phyloP scores from a whole-genome alignment of 208 protist species.

The Leishmania major region DNA sequence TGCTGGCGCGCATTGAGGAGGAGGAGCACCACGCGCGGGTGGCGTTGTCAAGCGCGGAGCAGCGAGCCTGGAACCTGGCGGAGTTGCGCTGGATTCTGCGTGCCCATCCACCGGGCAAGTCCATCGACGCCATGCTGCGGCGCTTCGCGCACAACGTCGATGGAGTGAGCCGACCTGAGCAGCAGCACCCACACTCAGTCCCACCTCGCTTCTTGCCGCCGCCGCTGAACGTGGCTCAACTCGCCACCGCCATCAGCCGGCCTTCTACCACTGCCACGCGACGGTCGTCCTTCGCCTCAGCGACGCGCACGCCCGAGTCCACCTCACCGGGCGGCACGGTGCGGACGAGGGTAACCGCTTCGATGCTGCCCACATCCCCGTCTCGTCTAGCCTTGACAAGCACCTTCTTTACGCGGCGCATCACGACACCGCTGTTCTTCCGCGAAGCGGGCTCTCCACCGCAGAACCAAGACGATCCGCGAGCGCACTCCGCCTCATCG shows the following conservation, averaged over 20 bases:
- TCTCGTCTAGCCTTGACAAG: not conserved
- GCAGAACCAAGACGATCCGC: not conserved
- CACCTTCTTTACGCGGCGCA: not conserved
- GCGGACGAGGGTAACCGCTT: not conserved
- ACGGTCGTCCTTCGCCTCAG: not conserved
- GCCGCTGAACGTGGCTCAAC: constrained; percentile 5
- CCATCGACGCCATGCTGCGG: not conserved
- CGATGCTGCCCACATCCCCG: not conserved
- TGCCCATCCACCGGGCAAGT: constrained; percentile 5
- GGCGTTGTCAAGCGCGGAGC: constrained; percentile 1
- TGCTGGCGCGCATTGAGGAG: not conserved
- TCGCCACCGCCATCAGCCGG: not conserved
- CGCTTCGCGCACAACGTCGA: not conserved
- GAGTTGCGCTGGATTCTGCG: constrained; percentile 22
- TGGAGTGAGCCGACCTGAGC: not conserved
- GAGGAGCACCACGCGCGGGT: constrained; percentile 11
- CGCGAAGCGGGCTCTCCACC: too few relatives aligned
- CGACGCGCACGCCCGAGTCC: not conserved
- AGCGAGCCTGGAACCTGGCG: constrained; percentile 9
- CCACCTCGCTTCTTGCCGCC: not conserved
- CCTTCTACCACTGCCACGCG: not conserved
- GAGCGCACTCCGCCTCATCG: not conserved
- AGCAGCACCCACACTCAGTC: not conserved
- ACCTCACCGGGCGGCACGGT: not conserved
- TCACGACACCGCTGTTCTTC: not conserved